A percentile compares a stretch with the other conserved stretches of the same genome.
Evolutionary conservation across 2,329 filamentous ascomycete species (phyloP).

Genomic region (Colletotrichum euphorbiae): DNA sequence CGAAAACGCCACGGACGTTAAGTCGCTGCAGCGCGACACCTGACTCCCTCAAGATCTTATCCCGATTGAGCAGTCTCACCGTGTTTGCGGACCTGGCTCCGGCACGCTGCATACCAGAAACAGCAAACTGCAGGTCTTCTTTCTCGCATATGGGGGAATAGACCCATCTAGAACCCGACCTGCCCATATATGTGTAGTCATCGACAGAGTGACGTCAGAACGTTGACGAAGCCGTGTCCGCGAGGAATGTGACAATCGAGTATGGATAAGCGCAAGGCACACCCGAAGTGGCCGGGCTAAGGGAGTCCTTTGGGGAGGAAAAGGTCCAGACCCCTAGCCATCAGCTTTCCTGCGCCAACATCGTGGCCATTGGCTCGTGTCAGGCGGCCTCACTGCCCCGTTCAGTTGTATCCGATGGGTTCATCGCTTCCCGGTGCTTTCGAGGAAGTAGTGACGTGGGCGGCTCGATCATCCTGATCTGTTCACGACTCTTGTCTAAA

Average conservation of each 20-base stretch:
- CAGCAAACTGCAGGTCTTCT: not conserved
- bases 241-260: not conserved
- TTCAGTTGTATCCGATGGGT: not conserved
- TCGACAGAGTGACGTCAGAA: not conserved
- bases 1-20: not conserved
- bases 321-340: slow-evolving; percentile 8
- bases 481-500: not conserved
- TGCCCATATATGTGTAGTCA: not conserved
- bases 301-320: not conserved
- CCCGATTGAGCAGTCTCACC: not conserved
- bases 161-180: not conserved
- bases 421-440: not conserved
- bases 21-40: not conserved
- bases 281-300: not conserved
- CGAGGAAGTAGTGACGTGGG: not conserved
- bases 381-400: not conserved
- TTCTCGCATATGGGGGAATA: not conserved
- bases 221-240: not conserved
- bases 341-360: not conserved
- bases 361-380: not conserved
- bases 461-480: not conserved
- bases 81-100: slow-evolving; percentile 8
- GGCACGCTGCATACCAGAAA: not conserved
- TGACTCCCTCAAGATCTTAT: not conserved
- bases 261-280: not conserved